These are phyloP conservation scores for Puccinia horiana DNA, from an alignment of 1,284 basidiomycete species.

Conservation along the genomic window DNA sequence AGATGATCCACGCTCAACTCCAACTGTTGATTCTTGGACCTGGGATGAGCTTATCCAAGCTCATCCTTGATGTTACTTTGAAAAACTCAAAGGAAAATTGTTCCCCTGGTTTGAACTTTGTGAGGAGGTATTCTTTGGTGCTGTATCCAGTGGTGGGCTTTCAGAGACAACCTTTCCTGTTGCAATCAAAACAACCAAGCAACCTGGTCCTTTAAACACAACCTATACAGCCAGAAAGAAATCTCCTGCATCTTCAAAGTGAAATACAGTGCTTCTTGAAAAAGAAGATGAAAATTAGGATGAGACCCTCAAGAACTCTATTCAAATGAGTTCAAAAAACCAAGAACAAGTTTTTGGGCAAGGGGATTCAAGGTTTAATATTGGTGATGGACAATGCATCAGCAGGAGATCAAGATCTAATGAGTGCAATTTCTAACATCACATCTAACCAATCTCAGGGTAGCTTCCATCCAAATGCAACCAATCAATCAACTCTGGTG, in stretches of 20 bases:
- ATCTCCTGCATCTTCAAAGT: too few species aligned
- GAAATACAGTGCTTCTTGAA: too few species aligned
- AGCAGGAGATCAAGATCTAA: background rate
- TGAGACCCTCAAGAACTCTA: too few species aligned
- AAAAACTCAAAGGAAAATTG: background rate
- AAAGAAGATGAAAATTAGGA: too few species aligned
- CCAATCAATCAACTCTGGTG: background rate
- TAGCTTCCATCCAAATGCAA: too few species aligned
- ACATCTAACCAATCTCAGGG: background rate
- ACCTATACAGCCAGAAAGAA: too few species aligned
- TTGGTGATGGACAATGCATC: background rate
- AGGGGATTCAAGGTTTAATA: background rate
- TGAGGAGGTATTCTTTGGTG: background rate
- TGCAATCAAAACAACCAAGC: too few species aligned
- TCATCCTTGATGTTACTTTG: background rate
- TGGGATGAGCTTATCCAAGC: background rate
- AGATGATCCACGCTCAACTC: too few species aligned
- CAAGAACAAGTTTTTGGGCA: background rate
- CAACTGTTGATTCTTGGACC: background rate
- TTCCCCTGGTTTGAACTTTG: too few species aligned
- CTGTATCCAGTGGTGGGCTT: background rate
- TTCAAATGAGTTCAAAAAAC: too few species aligned
- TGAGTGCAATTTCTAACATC: background rate
- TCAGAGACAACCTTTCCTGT: too few species aligned
- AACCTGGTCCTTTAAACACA: too few species aligned